Base-by-base conservation (phyloP, 177 flowering plant species). In the Vitis hybrid region DNA sequence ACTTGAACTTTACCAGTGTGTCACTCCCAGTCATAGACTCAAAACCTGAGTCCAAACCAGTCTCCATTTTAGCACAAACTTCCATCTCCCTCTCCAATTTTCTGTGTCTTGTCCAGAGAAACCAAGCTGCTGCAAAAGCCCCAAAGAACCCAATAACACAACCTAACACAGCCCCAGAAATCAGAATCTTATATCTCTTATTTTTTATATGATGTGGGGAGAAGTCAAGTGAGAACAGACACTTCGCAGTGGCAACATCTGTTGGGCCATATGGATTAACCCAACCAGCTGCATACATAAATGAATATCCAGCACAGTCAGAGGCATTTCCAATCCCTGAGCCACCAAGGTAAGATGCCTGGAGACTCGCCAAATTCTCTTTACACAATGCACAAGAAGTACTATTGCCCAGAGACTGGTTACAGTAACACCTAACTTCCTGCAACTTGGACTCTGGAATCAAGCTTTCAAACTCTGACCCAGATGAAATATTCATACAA, bases 261-360 rank as follows among this genome's bases (percentile, higher is more conserved):
- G 61, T 59, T 14, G 75, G 81, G 8, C 76, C 81, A 48, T 74
- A 68, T 53, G 48, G 70, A 65, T 75, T 78, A 18, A 63, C 63
- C 34, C 70, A 59, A 18, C 61, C 78, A n/a, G 73, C 78, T 0
- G 78, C 73, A 51, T 78, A 78, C 29, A 78, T 66, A 45, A 39
- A 61, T 3, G 73, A 60, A 55, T 69, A 75, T 34, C 60, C 72
- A 2, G 62, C 20, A 68, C 73, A 74, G 22, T 59, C 71, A 1
- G 75, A 58, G 50, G 10, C 56, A 55, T 71, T 74, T 39, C 49
- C 53, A 51, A 3, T 20, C 6, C 31, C 14, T 54, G 63, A 49
- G 12, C 61, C 70, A 18, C 8, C 4, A 13, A 64, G 60, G 13
- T 57, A 68, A 19, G 65, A 9, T 12, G 45, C 53, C 45, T 5